phyloP scores from a whole-genome alignment of 2,329 filamentous ascomycete species.

The Calycina herbarum region DNA sequence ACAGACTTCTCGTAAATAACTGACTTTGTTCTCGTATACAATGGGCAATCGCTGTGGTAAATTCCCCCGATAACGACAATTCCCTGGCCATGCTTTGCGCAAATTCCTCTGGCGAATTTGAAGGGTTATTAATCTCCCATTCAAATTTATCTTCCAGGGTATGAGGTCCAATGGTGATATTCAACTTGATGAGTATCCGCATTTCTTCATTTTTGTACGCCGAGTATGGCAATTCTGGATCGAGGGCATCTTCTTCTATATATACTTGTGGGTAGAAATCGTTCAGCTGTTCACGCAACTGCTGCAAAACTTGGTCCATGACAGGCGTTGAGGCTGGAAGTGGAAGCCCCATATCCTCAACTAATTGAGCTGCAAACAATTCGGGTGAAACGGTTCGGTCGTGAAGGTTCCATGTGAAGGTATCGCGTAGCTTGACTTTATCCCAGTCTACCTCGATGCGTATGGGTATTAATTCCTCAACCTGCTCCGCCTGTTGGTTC shows the following conservation, averaged over 20 bases:
- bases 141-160: conserved; percentile 97
- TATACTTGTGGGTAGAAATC: conserved; percentile 94
- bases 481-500: conserved; percentile 81
- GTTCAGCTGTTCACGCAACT: conserved; percentile 84
- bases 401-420: conserved; percentile 97
- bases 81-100: conserved; percentile 86
- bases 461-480: conserved; percentile 89
- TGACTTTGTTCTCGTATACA: conserved; percentile 96
- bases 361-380: conserved; percentile 81
- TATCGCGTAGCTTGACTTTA: conserved; percentile 92
- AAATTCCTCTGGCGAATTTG: conserved; percentile 94
- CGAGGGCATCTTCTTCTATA: conserved; percentile 85
- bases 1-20: conserved; percentile 89
- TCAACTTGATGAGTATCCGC: conserved; percentile 92
- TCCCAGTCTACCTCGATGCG: conserved; percentile 93
- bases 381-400: conserved; percentile 80
- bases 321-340: conserved; percentile 66
- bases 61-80: conserved; percentile 88
- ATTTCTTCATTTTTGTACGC: conserved; percentile 99
- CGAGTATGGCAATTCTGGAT: conserved; percentile 84
- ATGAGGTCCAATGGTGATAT: conserved; percentile 94
- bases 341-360: conserved; percentile 86
- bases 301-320: conserved; percentile 59
- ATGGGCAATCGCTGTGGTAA: conserved; percentile 95
- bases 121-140: conserved; percentile 96